Evolutionary conservation across 169 alveolate species (phyloP), one percentile per base, ranked within the genome.

Genomic region (Plasmodium vivax): DNA sequence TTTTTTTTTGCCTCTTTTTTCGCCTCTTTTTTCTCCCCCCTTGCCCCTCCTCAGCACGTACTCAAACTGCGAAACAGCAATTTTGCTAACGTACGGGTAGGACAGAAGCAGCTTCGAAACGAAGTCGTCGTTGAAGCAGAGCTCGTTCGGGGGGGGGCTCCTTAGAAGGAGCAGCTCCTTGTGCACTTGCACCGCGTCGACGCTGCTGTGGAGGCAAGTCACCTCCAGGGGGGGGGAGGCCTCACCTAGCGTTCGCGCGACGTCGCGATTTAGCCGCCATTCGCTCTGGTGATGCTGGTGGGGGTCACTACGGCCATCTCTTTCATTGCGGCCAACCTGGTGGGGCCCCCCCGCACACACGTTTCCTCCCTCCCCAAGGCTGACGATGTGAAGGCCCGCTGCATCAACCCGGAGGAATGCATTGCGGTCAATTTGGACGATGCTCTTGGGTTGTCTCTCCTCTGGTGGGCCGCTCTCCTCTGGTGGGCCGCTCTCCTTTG

Each of bases 31-130:
- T 38, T 58, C 14, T 16, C 8, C 4, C 58, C 23, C 54, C 14
- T 85, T 83, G 36, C 27, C 32, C 82, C 81, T 79, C 77, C 56
- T 87, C 58, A 87, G 58, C 56, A 87, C 10, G 72, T 87, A 87
- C 36, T 87, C 56, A 87, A 32, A 34, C 43, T 74, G 30, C 10
- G 93, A 87, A 23, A 87, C 51, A 8, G 73, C 58, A 19, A 87
- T 51, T 34, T 87, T 87, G 51, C 10, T 58, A 3, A 87, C 32
- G 45, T 87, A 77, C 3, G 93, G 93, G 12, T 87, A 56, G 10
- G 80, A 27, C 10, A 87, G 2, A 34, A 87, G 54, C n/a, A 10
- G 27, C 32, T 87, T 71, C 3, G 87, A 54, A 6, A 79, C 9
- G 19, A 87, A 34, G 3, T 54, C 68, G 56, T 87, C 93, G 71